Evolutionary conservation across 2,329 filamentous ascomycete species (phyloP).

Genomic region (Pseudogymnoascus sp.): DNA sequence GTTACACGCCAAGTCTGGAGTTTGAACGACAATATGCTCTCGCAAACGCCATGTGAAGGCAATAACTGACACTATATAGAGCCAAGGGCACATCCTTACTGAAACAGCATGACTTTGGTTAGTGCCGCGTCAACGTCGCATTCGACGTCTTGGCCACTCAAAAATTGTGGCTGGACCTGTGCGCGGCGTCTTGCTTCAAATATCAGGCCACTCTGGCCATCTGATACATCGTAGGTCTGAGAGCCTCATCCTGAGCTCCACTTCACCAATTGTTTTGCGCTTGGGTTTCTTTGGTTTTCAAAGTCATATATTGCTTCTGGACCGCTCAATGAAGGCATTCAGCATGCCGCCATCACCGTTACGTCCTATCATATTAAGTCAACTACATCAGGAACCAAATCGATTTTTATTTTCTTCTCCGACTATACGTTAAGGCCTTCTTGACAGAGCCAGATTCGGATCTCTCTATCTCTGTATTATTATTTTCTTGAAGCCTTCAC

Average conservation of each 20-base stretch:
- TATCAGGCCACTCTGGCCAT: background rate
- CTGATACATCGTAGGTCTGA: slow-evolving; percentile 6
- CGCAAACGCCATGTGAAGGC: background rate
- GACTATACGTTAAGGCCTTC: background rate
- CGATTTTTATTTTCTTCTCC: background rate
- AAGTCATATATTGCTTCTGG: background rate
- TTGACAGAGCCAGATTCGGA: background rate
- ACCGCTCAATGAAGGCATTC: background rate
- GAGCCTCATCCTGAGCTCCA: slow-evolving; percentile 5
- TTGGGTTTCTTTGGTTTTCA: background rate
- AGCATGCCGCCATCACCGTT: background rate
- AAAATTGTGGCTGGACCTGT: background rate
- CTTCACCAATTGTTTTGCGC: background rate
- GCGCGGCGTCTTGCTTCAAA: slow-evolving; percentile 3
- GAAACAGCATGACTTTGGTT: slow-evolving; percentile 5
- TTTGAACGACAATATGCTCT: background rate
- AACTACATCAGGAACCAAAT: background rate
- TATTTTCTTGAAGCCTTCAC: background rate
- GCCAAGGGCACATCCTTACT: background rate
- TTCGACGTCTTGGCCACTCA: background rate
- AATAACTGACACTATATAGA: background rate
- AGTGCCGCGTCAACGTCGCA: background rate
- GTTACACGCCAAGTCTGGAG: background rate
- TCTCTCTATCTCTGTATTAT: background rate
- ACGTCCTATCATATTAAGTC: background rate